Evolutionary conservation across 257 asterid species (phyloP).

Genomic region (Plectranthus barbatus): DNA sequence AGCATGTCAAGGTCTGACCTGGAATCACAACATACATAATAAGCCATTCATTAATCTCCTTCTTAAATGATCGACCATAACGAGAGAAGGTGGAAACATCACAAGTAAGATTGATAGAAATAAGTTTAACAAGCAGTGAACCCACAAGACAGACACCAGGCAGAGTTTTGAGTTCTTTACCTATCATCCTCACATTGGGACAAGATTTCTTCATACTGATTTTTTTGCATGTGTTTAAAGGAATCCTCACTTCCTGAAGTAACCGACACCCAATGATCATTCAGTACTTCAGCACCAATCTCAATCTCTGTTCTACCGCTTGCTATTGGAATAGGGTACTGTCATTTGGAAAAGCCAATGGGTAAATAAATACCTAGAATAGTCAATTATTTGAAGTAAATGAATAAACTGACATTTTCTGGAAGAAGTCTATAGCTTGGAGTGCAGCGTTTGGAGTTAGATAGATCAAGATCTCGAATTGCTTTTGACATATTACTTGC

Average conservation of each 20-base stretch:
- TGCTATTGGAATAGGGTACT: constrained; percentile 80
- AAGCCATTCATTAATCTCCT: background rate
- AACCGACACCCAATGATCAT: constrained; percentile 94
- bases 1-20: constrained; percentile 99
- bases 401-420: constrained; percentile 50
- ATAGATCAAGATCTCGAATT: constrained; percentile 94
- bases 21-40: constrained; percentile 21
- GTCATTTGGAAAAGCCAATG: constrained; percentile 25
- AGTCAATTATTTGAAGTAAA: constrained; percentile 4
- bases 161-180: constrained; percentile 28
- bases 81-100: constrained; percentile 7
- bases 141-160: constrained; percentile 5
- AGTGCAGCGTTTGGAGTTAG: constrained; percentile 74
- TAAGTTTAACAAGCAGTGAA: too few relatives aligned
- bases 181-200: constrained; percentile 96
- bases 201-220: constrained; percentile 96
- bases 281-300: constrained; percentile 70
- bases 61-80: background rate
- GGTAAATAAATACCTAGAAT: constrained; percentile 20
- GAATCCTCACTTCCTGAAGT: constrained; percentile 99
- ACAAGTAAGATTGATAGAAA: too few relatives aligned
- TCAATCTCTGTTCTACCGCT: constrained; percentile 64
- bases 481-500: constrained; percentile 57
- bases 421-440: constrained; percentile 96
- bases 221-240: constrained; percentile 91